Evolutionary conservation across 306 rosid genomes (phyloP), one percentile per base, ranked within the genome.

Genomic region (Corylus heterophylla): DNA sequence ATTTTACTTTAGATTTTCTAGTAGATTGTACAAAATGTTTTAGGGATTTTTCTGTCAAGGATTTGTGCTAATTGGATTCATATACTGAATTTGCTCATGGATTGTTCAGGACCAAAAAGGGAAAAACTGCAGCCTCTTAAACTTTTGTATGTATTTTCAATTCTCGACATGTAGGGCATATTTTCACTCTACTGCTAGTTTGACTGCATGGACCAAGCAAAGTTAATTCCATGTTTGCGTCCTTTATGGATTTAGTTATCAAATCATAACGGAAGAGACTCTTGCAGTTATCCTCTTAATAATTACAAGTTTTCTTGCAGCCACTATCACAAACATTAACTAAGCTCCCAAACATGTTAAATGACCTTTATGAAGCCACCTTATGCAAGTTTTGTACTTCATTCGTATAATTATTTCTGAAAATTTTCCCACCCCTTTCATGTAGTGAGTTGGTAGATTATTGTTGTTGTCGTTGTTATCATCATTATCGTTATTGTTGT

Each of bases 341-440:
- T 20, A 31, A 31, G 4, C 44, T 63, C 18, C 47, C 17, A 31
- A 63, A n/a, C 44, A 13, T 31, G 69, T 63, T 39, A 63, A 63
- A 63, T 63, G 17, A 58, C 12, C 35, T 69, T 58, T 59, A 29
- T 75, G 45, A 8, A 50, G 47, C 67, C 69, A 54, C 73, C 44
- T 63, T 10, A 25, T 74, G 22, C 54, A 51, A 45, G 39, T 54
- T 64, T 55, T 14, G 69, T 63, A 35, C 61, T 55, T 7, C 20
- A 18, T 27, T 14, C 9, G 20, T 63, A 63, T 29, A 31, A 63
- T 31, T 31, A 31, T 63, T 14, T 5, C 31, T 63, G 45, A 63
- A 63, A 63, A 29, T 31, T 29, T 63, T 35, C 69, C 71, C 18
- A 18, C 25, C 5, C 3, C 2, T 39, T 59, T 59, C 37, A 25